Base-by-base conservation (phyloP, 176 grass and related monocot species). In the Phragmites australis region DNA sequence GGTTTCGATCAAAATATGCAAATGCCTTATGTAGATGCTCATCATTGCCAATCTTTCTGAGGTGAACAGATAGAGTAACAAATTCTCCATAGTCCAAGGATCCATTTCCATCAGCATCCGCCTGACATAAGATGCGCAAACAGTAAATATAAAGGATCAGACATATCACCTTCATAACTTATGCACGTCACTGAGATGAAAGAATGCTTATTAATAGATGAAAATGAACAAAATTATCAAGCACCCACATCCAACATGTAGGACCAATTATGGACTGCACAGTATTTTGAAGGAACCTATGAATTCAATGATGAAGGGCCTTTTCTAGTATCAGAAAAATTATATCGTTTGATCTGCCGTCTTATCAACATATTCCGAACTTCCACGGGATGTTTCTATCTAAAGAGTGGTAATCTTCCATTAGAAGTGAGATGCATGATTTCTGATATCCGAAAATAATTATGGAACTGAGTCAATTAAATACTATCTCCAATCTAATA, bases 11-110 rank as follows among this genome's bases (percentile, higher is more conserved):
- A 56, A 97, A 97, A 66, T 88, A 97, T 40, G 88, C 84, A 86
- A 97, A 97, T 37, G 93, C 93, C 91, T 92, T 93, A 25, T 87
- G 93, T 27, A 97, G 72, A 87, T 97, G 88, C 15, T 97, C 93
- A 4, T 97, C 93, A 72, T 89, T 91, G 48, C 81, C 93, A 1
- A 97, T 87, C 62, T 88, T 97, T 89, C 37, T 90, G 65, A 97
- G 58, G 73, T 97, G 93, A 82, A 97, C 89, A 82, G 90, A 93
- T 37, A 97, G 68, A 40, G 93, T 82, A 83, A 97, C 86, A 80
- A 97, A 97, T 73, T 97, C 90, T 50, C 93, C 86, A 68, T 91
- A 97, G 84, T 97, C 90, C 65, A 97, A 63, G 40, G 42, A 70
- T 65, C 93, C 93, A 73, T 97, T 93, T 64, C 90, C 93, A 87